Base-by-base conservation (phyloP, 2,329 filamentous ascomycete genomes). In the Clonostachys byssicola region DNA sequence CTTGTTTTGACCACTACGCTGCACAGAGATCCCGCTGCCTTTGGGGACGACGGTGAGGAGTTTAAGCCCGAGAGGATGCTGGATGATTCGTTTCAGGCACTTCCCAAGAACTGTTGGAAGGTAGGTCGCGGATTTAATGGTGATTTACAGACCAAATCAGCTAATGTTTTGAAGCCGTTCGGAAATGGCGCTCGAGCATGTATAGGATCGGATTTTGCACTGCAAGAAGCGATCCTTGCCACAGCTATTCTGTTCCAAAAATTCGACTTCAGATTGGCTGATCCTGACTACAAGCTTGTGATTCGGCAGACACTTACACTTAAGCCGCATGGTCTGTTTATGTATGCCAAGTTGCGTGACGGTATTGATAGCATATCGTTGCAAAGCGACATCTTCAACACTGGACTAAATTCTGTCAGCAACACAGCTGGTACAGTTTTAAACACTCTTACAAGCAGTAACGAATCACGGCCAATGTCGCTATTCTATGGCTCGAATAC, bases 261-360 rank as follows among this genome's bases (percentile, higher is more conserved):
- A 13, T 45, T 48, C 23, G 78, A 88, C 53, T 81, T 90, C 50
- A 71, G 73, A 43, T 62, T 83, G 47, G 77, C 78, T 38, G 78
- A 90, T 51, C 77, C 83, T 1, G 71, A 68, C 51, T 88, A 87
- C 53, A 59, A 73, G 36, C 61, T 87, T 13, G 57, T 74, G 47
- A 65, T 81, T 51, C 74, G 79, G 53, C 70, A 77, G 53, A 80
- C 78, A 0, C 60, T 86, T 34, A 85, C 81, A 0, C 67, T 84
- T 55, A 86, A 85, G 61, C 82, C 81, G 1, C 77, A 83, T 34
- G 74, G 80, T 46, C 82, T 89, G 56, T 40, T 43, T 13, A 35
- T 44, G 17, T 17, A 38, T 9, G 46, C 42, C 18, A 40, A 12
- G 16, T 39, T 40, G 5, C 42, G 46, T 13, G 18, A 35, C 5